These are phyloP conservation scores for Hypomyces rosellus DNA, from an alignment of 2,329 filamentous ascomycete genomes.

Conservation along the genomic window DNA sequence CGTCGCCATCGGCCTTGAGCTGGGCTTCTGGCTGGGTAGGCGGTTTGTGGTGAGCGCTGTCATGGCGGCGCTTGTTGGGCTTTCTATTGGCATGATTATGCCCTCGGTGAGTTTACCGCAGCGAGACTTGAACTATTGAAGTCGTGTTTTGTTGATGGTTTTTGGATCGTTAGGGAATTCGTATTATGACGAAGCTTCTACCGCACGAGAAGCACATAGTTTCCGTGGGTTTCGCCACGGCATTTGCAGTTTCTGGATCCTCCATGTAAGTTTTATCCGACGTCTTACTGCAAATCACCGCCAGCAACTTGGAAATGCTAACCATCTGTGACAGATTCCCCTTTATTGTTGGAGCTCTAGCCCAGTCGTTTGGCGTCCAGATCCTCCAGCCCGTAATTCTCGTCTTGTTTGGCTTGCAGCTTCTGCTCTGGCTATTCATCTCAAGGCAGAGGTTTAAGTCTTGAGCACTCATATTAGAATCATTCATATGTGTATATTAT, in stretches of 20 bases:
- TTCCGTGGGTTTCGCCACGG: slow-evolving; percentile 72
- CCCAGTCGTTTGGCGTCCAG: slow-evolving; percentile 48
- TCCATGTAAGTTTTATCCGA: slow-evolving; percentile 34
- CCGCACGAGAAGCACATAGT: slow-evolving; percentile 68
- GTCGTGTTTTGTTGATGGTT: background rate
- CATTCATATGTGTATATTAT: background rate
- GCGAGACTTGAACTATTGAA: too few species aligned
- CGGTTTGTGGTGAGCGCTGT: slow-evolving; percentile 69
- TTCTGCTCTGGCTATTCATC: slow-evolving; percentile 7
- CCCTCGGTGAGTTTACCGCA: slow-evolving; percentile 10
- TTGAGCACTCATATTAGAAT: background rate
- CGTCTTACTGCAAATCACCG: too few species aligned
- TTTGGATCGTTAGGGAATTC: slow-evolving; percentile 4
- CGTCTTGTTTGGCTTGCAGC: slow-evolving; percentile 35
- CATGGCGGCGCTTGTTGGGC: slow-evolving; percentile 44
- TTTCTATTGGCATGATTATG: slow-evolving; percentile 11
- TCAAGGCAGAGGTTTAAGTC: slow-evolving; percentile 5
- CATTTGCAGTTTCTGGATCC: slow-evolving; percentile 68
- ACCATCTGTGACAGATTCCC: slow-evolving; percentile 35
- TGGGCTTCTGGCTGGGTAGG: slow-evolving; percentile 77
- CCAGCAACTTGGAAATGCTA: background rate
- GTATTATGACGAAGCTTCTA: slow-evolving; percentile 56
- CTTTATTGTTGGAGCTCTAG: slow-evolving; percentile 63
- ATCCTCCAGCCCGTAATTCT: slow-evolving; percentile 32
- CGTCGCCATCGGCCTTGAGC: slow-evolving; percentile 56